Conservation (phyloP, 805 yeast genomes). For the Metschnikowia sp. region DNA sequence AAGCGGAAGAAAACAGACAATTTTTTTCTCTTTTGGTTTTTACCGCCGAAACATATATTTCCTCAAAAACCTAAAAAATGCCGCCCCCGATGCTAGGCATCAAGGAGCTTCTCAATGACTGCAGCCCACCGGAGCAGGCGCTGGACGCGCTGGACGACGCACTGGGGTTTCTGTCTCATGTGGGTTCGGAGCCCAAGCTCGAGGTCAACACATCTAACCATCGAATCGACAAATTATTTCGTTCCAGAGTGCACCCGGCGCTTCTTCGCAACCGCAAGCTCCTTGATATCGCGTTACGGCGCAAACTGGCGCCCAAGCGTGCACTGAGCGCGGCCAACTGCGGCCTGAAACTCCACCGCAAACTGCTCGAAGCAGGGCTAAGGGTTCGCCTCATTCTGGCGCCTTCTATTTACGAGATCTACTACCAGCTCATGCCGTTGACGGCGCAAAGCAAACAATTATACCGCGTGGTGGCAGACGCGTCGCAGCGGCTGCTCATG, state of each 20-base stretch:
- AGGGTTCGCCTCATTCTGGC: slow-evolving; percentile 47
- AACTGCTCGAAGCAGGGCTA: slow-evolving; percentile 50
- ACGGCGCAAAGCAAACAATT: slow-evolving; percentile 21
- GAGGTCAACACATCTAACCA: slow-evolving; percentile 10
- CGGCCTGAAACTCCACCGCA: slow-evolving; percentile 32
- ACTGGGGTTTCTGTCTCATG: slow-evolving; percentile 4
- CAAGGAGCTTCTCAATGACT: slow-evolving; percentile 17
- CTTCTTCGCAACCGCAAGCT: slow-evolving; percentile 16
- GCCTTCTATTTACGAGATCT: slow-evolving; percentile 42
- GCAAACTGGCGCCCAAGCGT: slow-evolving; percentile 25
- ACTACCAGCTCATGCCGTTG: slow-evolving; percentile 40
- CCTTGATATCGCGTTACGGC: slow-evolving; percentile 31
- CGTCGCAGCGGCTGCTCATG: neutral
- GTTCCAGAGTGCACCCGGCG: slow-evolving; percentile 17
- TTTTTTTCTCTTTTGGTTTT: neutral
- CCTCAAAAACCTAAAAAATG: neutral
- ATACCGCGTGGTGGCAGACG: slow-evolving; percentile 7
- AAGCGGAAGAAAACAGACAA: no score
- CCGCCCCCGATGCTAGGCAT: slow-evolving; percentile 18
- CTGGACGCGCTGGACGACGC: slow-evolving; percentile 7
- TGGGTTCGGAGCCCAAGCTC: slow-evolving; percentile 6
- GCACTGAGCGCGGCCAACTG: slow-evolving; percentile 9
- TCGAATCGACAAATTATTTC: slow-evolving; percentile 8
- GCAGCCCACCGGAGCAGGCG: slow-evolving; percentile 3
- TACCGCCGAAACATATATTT: neutral